Conservation (phyloP, 2,329 filamentous ascomycete genomes). For the Aspergillus viridinutans region DNA sequence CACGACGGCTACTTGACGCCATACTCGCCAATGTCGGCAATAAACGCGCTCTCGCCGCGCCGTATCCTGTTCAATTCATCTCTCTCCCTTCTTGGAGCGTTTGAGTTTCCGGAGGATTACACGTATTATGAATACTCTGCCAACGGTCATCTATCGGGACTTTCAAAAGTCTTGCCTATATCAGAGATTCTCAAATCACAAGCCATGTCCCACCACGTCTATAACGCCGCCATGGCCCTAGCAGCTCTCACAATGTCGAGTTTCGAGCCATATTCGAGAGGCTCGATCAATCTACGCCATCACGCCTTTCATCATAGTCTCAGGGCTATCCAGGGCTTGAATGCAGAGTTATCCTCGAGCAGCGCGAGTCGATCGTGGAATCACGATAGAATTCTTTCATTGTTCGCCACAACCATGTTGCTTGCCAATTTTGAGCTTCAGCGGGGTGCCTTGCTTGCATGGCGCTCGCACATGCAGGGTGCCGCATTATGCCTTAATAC, state of each 20-base stretch:
- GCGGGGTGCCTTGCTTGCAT: conserved; percentile 7
- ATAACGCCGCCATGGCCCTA: conserved; percentile 9
- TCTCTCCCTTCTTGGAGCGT: conserved; percentile 5
- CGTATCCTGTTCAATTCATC: conserved; percentile 3
- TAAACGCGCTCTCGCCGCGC: not conserved
- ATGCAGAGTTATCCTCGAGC: conserved; percentile 1
- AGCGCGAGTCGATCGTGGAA: not conserved
- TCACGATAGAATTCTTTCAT: conserved; percentile 4
- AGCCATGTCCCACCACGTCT: conserved; percentile 8
- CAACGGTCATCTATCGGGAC: conserved; percentile 1
- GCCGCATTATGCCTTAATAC: conserved; percentile 8
- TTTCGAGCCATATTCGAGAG: not conserved
- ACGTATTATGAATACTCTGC: conserved; percentile 10
- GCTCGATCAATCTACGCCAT: conserved; percentile 4
- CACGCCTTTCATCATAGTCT: conserved; percentile 12
- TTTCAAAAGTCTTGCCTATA: conserved; percentile 6
- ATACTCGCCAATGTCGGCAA: not conserved
- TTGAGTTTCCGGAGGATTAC: conserved; percentile 11
- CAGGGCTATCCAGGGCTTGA: conserved; percentile 7
- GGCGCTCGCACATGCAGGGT: conserved; percentile 12
- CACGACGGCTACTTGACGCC: conserved; percentile 1
- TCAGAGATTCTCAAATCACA: conserved; percentile 10
- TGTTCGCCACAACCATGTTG: conserved; percentile 11
- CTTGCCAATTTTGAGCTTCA: conserved; percentile 14
- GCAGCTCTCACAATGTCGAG: conserved; percentile 8